Evolutionary conservation across 2,329 filamentous ascomycete species (phyloP).

Genomic region (Sporothrix inflata): DNA sequence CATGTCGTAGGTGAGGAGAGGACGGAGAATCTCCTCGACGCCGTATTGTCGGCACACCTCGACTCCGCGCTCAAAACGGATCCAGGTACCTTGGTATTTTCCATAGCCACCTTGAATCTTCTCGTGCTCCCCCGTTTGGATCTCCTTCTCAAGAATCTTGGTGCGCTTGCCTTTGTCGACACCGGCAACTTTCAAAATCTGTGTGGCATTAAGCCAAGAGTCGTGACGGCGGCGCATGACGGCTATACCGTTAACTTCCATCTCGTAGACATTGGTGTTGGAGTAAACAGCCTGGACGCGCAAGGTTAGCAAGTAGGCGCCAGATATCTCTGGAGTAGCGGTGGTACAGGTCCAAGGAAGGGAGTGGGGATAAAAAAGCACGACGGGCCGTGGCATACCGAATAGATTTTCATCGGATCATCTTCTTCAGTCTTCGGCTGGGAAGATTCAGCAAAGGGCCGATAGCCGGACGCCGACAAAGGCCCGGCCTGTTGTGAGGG

Average conservation of each 20-base stretch:
- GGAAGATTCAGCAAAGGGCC: constrained; percentile 46
- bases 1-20: constrained; percentile 80
- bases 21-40: constrained; percentile 75
- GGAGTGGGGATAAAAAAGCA: not conserved
- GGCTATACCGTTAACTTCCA: constrained; percentile 90
- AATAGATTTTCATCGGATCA: constrained; percentile 62
- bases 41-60: constrained; percentile 84
- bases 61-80: constrained; percentile 86
- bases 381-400: constrained; percentile 48
- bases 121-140: constrained; percentile 92
- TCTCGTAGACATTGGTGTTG: constrained; percentile 95
- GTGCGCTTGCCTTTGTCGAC: constrained; percentile 98
- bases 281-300: constrained; percentile 75
- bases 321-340: constrained; percentile 1
- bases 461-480: constrained; percentile 43
- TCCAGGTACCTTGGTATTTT: constrained; percentile 99
- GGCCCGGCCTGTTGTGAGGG: constrained; percentile 49
- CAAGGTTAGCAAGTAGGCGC: not conserved
- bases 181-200: constrained; percentile 95
- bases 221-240: constrained; percentile 96
- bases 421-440: constrained; percentile 43
- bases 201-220: constrained; percentile 96
- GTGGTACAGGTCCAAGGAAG: not conserved
- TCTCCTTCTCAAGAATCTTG: constrained; percentile 97
- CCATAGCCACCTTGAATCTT: constrained; percentile 98